Percentiles rank a stretch among this genome's conserved stretches.
Evolutionary conservation across 495 filamentous ascomycete species (phyloP).

Genomic region (Penicillium coprophilum): DNA sequence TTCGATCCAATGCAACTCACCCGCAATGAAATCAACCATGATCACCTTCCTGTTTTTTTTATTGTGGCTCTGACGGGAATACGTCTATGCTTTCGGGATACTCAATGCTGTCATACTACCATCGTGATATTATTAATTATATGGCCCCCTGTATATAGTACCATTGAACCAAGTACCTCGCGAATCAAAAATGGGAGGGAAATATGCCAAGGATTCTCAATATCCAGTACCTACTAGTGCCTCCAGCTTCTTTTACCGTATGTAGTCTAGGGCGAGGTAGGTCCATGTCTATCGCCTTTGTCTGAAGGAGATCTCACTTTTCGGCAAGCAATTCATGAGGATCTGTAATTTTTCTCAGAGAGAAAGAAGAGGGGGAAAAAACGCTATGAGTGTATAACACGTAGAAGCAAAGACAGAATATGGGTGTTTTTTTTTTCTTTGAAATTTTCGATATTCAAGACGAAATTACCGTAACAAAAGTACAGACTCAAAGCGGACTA

Average conservation of each 20-base stretch:
- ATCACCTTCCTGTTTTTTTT: not conserved
- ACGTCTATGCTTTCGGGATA: not conserved
- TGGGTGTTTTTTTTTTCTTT: not conserved
- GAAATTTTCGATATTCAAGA: not conserved
- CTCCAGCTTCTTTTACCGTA: constrained; percentile 1
- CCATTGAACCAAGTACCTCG: not conserved
- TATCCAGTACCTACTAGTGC: constrained; percentile 9
- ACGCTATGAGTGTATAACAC: too few relatives aligned
- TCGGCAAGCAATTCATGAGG: not conserved
- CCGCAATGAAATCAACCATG: not conserved
- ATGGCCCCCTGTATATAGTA: not conserved
- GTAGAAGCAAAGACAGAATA: not conserved
- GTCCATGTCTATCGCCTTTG: constrained; percentile 3
- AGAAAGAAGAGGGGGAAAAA: not conserved
- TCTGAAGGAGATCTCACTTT: constrained; percentile 7
- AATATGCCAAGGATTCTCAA: constrained; percentile 6
- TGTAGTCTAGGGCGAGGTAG: constrained; percentile 5
- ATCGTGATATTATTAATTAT: not conserved
- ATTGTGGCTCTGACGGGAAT: not conserved
- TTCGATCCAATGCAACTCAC: not conserved
- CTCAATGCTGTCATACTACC: not conserved
- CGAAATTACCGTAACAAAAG: not conserved
- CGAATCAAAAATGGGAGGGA: not conserved
- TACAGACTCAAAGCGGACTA: not conserved
- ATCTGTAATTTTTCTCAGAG: too few relatives aligned